Evolutionary conservation across 1,284 basidiomycete species (phyloP).

Genomic region (Ganoderma resinaceum): DNA sequence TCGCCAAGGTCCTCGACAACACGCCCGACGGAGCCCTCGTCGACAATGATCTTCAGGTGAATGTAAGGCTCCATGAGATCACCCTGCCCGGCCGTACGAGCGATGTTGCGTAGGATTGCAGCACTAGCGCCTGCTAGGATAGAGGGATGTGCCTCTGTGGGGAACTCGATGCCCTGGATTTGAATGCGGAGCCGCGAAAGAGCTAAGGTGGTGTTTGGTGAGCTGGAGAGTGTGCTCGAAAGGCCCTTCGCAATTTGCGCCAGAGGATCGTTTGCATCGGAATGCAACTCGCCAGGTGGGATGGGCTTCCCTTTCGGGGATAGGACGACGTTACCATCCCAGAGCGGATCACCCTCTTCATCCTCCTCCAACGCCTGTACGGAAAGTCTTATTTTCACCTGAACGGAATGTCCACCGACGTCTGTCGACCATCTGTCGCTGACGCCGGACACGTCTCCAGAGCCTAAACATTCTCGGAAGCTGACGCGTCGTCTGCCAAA

Average conservation of each 20-base stretch:
- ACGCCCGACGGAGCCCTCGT: slow-evolving; percentile 72
- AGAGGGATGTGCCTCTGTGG: slow-evolving; percentile 51
- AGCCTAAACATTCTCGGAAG: slow-evolving; percentile 76
- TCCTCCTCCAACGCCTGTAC: slow-evolving; percentile 58
- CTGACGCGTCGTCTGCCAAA: slow-evolving; percentile 82
- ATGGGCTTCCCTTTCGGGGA: slow-evolving; percentile 57
- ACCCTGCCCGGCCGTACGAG: slow-evolving; percentile 68
- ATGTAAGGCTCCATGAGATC: slow-evolving; percentile 80
- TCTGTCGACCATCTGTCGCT: slow-evolving; percentile 66
- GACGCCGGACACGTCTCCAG: slow-evolving; percentile 38
- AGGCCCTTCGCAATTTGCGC: slow-evolving; percentile 71
- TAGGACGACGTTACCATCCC: slow-evolving; percentile 79
- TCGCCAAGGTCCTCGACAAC: slow-evolving; percentile 82
- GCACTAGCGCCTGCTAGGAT: slow-evolving; percentile 71
- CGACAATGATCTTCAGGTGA: slow-evolving; percentile 67
- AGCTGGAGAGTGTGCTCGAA: slow-evolving; percentile 72
- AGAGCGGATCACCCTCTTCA: slow-evolving; percentile 69
- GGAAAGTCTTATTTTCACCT: slow-evolving; percentile 57
- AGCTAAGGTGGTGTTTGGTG: slow-evolving; percentile 76
- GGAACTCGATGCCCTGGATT: slow-evolving; percentile 52
- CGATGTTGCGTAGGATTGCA: slow-evolving; percentile 62
- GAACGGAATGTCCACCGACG: slow-evolving; percentile 56
- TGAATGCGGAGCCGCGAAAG: slow-evolving; percentile 68
- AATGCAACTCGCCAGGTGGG: slow-evolving; percentile 57
- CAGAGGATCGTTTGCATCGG: slow-evolving; percentile 49